A percentile compares a stretch with the other conserved stretches of the same genome.
phyloP scores from a whole-genome alignment of 495 filamentous ascomycete genomes.

The Paragyromitra xinjiangensis region DNA sequence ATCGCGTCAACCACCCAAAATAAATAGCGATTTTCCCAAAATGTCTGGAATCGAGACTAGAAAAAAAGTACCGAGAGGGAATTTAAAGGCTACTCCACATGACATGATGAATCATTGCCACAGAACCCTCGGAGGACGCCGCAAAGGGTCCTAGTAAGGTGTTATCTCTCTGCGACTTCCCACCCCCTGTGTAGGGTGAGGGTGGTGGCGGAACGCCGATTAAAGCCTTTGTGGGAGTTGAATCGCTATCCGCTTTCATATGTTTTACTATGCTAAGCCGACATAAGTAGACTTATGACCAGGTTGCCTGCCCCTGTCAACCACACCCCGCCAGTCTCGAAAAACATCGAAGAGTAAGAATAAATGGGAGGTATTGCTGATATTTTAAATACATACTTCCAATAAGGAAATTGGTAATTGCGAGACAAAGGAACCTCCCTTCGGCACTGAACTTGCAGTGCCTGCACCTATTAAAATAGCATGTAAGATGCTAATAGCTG shows the following conservation, averaged over 20 bases:
- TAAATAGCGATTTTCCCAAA: too few species aligned
- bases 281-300: too few species aligned
- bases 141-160: neutral
- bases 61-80: neutral
- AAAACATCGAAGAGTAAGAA: too few species aligned
- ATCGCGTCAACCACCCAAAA: too few species aligned
- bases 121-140: neutral
- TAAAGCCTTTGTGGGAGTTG: too few species aligned
- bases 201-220: too few species aligned
- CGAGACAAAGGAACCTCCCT: neutral
- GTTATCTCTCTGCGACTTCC: neutral
- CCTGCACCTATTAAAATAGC: neutral
- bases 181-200: too few species aligned
- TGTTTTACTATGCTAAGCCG: too few species aligned
- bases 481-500: neutral
- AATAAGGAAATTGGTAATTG: constrained; percentile 2
- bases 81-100: neutral
- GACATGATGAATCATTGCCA: neutral
- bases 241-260: too few species aligned
- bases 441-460: neutral
- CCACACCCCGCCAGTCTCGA: neutral
- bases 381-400: neutral
- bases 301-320: too few species aligned
- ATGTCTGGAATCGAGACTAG: too few species aligned
- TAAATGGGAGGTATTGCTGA: neutral